A percentile compares a stretch with the other conserved stretches of the same genome.
phyloP scores from a whole-genome alignment of 768 basidiomycete genomes.

The Calocybe cyanea region DNA sequence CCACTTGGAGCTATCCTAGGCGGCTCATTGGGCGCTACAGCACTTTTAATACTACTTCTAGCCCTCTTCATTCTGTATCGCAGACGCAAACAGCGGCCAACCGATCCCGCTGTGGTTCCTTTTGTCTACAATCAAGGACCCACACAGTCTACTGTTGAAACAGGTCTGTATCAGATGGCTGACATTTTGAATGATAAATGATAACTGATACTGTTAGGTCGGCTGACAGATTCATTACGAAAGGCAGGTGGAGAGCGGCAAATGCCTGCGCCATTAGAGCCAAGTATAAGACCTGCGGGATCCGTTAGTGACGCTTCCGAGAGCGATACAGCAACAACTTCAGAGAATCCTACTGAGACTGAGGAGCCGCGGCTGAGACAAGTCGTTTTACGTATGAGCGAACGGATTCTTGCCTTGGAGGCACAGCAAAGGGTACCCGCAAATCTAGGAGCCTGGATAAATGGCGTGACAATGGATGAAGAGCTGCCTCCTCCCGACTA shows the following conservation, averaged over 20 bases:
- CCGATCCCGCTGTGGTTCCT: not conserved
- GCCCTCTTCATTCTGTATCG: not conserved
- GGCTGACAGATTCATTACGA: not conserved
- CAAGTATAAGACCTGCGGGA: not conserved
- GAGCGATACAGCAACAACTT: not conserved
- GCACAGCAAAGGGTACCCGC: not conserved
- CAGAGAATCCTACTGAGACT: not conserved
- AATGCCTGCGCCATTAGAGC: not conserved
- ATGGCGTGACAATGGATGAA: not conserved
- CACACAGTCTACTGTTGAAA: not conserved
- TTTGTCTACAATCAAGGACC: not conserved
- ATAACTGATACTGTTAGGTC: not conserved
- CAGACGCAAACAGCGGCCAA: not conserved
- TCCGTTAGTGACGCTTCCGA: not conserved
- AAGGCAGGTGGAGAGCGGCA: not conserved
- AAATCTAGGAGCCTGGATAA: not conserved
- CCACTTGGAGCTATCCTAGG: constrained; percentile 3
- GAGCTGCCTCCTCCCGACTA: not conserved
- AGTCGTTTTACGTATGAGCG: constrained; percentile 4
- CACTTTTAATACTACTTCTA: not conserved
- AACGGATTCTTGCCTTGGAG: not conserved
- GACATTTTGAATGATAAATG: not conserved
- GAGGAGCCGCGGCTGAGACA: not conserved
- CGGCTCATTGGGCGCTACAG: not conserved
- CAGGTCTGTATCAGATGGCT: not conserved